Evolutionary conservation across 441 rosid genomes (phyloP), one percentile per base, ranked within the genome.

Genomic region (Adansonia gregorii): DNA sequence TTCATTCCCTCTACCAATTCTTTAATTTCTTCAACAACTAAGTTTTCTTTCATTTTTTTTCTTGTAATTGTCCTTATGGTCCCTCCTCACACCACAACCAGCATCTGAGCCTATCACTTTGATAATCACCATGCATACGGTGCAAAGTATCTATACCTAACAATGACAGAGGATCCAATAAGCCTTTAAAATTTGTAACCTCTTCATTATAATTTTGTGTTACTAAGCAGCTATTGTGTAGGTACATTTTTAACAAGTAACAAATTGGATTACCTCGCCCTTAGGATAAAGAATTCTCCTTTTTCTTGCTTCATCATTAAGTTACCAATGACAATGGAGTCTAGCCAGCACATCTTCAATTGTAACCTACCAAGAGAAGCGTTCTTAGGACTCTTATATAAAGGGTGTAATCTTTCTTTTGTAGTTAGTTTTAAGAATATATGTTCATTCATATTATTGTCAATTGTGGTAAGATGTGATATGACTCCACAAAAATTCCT

Each of bases 161-260:
- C 45, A 41, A 41, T 41, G 45, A 41, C 8, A 5, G 8, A 41
- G 6, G 45, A 41, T 41, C 45, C 45, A 41, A 5, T 41, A 41
- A 41, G 8, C 22, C 71, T 43, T 43, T 14, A 6, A 43, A 67
- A 20, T 17, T 10, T 14, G 9, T 66, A 65, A 65, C 45, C 45
- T 41, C 8, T 41, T 6, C 1, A 41, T 41, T 41, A 41, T 41
- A 41, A 41, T 41, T 41, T 41, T 6, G 45, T 41, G 1, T 6
- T 41, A 5, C 45, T 6, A 41, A 41, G 49, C n/a, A n/a, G 24
- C 51, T n/a, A 41, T 41, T 5, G 51, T 41, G 24, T 41, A 66
- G 14, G 49, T 66, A 15, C 70, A 69, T 14, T 24, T 69, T 69
- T 69, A 4, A 69, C 14, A 49, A 69, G 43, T 51, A 51, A 49